These are phyloP conservation scores for Tylopilus sp. DNA, from an alignment of 768 basidiomycete species.

Conservation along the genomic window DNA sequence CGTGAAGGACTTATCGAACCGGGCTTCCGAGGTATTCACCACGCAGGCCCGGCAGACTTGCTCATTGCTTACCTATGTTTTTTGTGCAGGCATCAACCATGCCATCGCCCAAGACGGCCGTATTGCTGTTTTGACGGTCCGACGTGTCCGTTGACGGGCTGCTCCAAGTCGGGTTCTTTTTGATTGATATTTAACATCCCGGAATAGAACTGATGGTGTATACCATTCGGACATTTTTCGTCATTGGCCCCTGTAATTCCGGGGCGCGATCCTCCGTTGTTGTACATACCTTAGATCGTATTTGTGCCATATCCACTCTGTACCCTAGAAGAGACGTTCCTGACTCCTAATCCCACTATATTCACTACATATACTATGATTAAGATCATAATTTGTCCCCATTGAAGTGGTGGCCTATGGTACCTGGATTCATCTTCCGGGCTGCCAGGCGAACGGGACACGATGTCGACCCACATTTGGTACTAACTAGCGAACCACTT, in stretches of 20 bases:
- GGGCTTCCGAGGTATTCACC: constrained; percentile 59
- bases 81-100: constrained; percentile 66
- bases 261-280: constrained; percentile 4
- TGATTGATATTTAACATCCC: background rate
- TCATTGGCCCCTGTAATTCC: constrained; percentile 1
- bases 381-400: too few relatives aligned
- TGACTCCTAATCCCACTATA: too few relatives aligned
- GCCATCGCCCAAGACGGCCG: constrained; percentile 78
- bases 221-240: constrained; percentile 9
- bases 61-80: background rate
- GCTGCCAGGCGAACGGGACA: too few relatives aligned
- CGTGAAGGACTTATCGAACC: constrained; percentile 62
- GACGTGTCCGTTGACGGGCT: constrained; percentile 35
- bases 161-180: background rate
- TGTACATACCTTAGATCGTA: constrained; percentile 13
- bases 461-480: too few relatives aligned
- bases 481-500: too few relatives aligned
- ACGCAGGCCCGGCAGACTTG: background rate
- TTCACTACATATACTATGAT: too few relatives aligned
- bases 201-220: constrained; percentile 9
- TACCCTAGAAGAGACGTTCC: background rate
- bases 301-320: constrained; percentile 1
- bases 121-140: constrained; percentile 74
- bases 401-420: too few relatives aligned
- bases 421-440: too few relatives aligned